Conservation (phyloP, 2,329 filamentous ascomycete genomes). For the Xylaria multiplex region DNA sequence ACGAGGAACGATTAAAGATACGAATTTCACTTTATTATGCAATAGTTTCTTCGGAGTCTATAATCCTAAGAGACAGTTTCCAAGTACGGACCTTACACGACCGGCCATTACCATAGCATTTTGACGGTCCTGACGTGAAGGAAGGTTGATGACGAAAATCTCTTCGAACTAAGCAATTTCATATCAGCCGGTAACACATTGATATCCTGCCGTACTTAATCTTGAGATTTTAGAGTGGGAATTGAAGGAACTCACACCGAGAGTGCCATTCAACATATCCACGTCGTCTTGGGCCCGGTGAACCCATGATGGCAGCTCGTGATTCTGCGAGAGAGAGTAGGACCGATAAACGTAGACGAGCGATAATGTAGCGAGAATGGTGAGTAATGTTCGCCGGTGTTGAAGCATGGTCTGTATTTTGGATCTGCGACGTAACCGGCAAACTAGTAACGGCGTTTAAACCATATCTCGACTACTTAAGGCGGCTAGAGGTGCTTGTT, state of each 20-base stretch:
- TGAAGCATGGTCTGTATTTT: conserved; percentile 15
- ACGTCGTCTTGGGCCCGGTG: neutral
- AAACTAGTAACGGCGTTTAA: neutral
- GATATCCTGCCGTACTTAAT: too few species aligned
- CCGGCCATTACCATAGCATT: conserved; percentile 61
- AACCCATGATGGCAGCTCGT: conserved; percentile 4
- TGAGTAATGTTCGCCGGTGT: conserved; percentile 15
- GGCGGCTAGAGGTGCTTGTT: neutral
- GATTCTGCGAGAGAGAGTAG: neutral
- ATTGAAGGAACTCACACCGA: conserved; percentile 36
- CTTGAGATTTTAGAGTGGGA: neutral
- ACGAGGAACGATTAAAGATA: neutral
- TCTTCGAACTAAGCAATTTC: conserved; percentile 58
- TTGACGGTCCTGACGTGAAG: conserved; percentile 60
- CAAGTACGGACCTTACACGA: conserved; percentile 53
- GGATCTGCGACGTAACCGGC: neutral
- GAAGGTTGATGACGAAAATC: conserved; percentile 63
- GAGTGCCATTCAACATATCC: conserved; percentile 38
- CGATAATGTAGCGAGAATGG: conserved; percentile 1
- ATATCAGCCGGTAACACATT: neutral
- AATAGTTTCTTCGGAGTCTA: conserved; percentile 46
- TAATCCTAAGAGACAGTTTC: conserved; percentile 58
- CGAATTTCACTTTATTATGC: neutral
- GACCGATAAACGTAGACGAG: conserved; percentile 18
- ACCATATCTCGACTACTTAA: conserved; percentile 1